Evolutionary conservation across 1,284 basidiomycete species (phyloP), one percentile per base, ranked within the genome.

Genomic region (Tilletia walkeri): DNA sequence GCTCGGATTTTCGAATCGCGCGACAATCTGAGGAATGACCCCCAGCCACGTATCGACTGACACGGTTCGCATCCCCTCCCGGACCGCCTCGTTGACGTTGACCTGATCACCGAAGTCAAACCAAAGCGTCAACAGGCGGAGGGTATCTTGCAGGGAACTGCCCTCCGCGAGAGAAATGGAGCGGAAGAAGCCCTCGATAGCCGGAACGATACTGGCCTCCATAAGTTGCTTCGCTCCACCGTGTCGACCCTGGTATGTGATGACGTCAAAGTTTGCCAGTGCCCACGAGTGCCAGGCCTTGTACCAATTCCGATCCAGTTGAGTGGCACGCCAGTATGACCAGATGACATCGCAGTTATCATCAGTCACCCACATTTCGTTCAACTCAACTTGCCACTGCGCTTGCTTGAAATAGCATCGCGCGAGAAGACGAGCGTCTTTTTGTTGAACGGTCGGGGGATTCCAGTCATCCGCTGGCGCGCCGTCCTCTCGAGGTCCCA

Each of bases 241-340:
- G 88, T 72, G 86, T 41, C 76, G 72, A 68, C 82, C 81, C 72
- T 83, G 80, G 61, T 82, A 78, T 68, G 80, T 77, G 71, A 99
- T 91, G 73, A 98, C 93, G 75, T 98, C 94, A 76, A 96, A 96
- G 84, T 98, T 98, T 12, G 94, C 92, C 71, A 99, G 86, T 5
- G 96, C 95, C 94, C 95, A 99, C 0, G 94, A 95, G 84, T 99
- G 95, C 95, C 95, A 98, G 18, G 95, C 96, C 85, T 98, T 97
- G 85, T 98, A 98, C 95, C 95, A 99, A 53, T 88, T 88, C 5
- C 91, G 89, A 84, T 99, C 96, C 74, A 94, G 93, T 81, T 93
- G 91, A 2, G 95, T 98, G 0, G 96, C 93, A 48, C 91, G 87
- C 68, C 89, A 61, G 85, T 96, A 99, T 38, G 93, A 91, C 74